phyloP scores from a whole-genome alignment of 257 asterid genomes.

The Solanum gracilifrons region DNA sequence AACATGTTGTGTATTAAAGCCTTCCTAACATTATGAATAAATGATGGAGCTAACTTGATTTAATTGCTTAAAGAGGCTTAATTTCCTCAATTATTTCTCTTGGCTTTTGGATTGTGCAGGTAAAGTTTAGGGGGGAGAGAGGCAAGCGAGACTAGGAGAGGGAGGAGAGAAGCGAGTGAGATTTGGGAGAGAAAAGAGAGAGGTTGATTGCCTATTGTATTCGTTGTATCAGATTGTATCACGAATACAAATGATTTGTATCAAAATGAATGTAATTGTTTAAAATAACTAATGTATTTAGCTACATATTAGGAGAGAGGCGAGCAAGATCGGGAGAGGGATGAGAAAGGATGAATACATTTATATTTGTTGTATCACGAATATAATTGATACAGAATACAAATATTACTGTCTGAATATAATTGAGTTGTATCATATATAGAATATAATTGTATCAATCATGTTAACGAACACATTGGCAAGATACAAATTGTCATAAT shows the following conservation, averaged over 20 bases:
- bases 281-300: neutral
- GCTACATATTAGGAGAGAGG: neutral
- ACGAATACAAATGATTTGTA: neutral
- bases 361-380: neutral
- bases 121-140: neutral
- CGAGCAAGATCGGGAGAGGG: neutral
- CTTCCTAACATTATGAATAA: neutral
- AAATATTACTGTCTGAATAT: too few species aligned
- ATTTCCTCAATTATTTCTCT: neutral
- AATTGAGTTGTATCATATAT: neutral
- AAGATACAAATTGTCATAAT: neutral
- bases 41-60: neutral
- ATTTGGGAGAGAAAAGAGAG: too few species aligned
- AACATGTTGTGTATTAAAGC: neutral
- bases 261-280: neutral
- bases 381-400: neutral
- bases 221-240: neutral
- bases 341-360: neutral
- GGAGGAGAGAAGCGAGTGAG: neutral
- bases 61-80: neutral
- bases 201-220: neutral
- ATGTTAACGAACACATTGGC: too few species aligned
- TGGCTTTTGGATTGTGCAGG: constrained; percentile 19
- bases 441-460: neutral
- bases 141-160: neutral